Conservation (phyloP, 495 filamentous ascomycete species). For the Penicillium mononematosum region DNA sequence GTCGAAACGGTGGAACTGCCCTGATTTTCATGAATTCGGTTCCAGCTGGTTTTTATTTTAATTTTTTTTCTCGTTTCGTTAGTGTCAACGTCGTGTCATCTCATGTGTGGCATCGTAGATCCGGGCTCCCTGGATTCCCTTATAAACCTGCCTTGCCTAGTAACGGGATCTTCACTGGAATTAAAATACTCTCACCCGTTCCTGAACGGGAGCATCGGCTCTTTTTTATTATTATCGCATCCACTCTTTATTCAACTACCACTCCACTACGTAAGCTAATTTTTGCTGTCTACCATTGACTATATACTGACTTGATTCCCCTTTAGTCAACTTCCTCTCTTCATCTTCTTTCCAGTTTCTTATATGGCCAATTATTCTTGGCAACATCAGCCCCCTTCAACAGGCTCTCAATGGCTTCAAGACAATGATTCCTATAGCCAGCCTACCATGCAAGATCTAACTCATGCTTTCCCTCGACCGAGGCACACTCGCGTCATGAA, state of each 20-base stretch:
- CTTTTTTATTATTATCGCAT: neutral
- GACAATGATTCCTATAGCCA: slow-evolving; percentile 25
- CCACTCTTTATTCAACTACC: slow-evolving; percentile 2
- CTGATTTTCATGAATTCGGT: slow-evolving; percentile 29
- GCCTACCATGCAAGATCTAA: slow-evolving; percentile 33
- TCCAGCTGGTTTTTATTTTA: slow-evolving; percentile 13
- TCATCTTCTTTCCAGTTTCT: slow-evolving; percentile 2
- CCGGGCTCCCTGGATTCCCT: slow-evolving; percentile 31
- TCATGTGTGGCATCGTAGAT: slow-evolving; percentile 45
- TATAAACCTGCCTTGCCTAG: slow-evolving; percentile 12
- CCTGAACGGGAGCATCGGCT: slow-evolving; percentile 17
- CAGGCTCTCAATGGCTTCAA: slow-evolving; percentile 34
- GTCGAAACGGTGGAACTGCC: slow-evolving; percentile 30
- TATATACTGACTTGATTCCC: neutral
- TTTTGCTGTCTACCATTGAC: slow-evolving; percentile 1
- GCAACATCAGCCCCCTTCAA: slow-evolving; percentile 31
- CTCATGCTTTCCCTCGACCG: slow-evolving; percentile 35
- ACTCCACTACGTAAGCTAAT: slow-evolving; percentile 7
- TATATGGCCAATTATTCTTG: slow-evolving; percentile 39
- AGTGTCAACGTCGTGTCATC: slow-evolving; percentile 49
- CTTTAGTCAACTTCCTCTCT: slow-evolving; percentile 3
- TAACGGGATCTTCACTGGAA: slow-evolving; percentile 9
- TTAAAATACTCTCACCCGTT: slow-evolving; percentile 17
- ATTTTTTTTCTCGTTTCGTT: slow-evolving; percentile 31
- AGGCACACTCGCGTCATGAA: slow-evolving; percentile 58